Percentiles rank a stretch among this genome's conserved stretches.
These are phyloP conservation scores for Sugiyamaella paludigena DNA, from an alignment of 1,139 yeast genomes.

Conservation along the genomic window DNA sequence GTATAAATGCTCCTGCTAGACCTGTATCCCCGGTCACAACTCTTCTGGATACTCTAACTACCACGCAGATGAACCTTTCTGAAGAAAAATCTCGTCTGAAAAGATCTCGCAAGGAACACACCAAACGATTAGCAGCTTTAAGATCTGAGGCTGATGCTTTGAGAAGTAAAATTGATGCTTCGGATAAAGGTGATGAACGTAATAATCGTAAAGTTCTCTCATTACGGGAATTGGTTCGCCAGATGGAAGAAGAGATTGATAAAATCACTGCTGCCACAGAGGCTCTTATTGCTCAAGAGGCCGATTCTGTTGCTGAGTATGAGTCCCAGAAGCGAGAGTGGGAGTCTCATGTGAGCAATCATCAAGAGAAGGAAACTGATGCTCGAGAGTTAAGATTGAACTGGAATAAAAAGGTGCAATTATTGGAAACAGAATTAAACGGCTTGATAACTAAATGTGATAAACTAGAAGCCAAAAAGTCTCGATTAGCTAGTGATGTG, in stretches of 20 bases:
- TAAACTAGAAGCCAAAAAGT: constrained; percentile 26
- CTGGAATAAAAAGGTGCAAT: constrained; percentile 25
- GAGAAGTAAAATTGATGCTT: constrained; percentile 32
- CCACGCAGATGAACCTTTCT: constrained; percentile 35
- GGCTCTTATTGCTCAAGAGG: constrained; percentile 20
- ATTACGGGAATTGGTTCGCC: constrained; percentile 35
- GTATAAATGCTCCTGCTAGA: constrained; percentile 29
- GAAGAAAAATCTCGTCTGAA: constrained; percentile 38
- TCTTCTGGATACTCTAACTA: constrained; percentile 37
- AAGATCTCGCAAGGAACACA: constrained; percentile 35
- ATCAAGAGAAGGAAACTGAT: constrained; percentile 22
- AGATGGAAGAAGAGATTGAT: constrained; percentile 36
- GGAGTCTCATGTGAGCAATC: constrained; percentile 20
- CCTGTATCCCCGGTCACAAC: constrained; percentile 40
- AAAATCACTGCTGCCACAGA: constrained; percentile 20
- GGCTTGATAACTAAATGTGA: constrained; percentile 25
- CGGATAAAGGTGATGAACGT: constrained; percentile 39
- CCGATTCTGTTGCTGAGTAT: constrained; percentile 19
- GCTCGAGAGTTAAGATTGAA: constrained; percentile 22
- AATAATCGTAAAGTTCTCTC: constrained; percentile 35
- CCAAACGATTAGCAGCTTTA: constrained; percentile 35
- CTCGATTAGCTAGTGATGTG: constrained; percentile 23
- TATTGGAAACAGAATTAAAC: constrained; percentile 25
- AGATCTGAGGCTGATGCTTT: constrained; percentile 37
- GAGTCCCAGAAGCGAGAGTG: constrained; percentile 22